Evolutionary conservation across 202 grass and related monocot species (phyloP), one percentile per base, ranked within the genome.

Genomic region (Zizania palustris): DNA sequence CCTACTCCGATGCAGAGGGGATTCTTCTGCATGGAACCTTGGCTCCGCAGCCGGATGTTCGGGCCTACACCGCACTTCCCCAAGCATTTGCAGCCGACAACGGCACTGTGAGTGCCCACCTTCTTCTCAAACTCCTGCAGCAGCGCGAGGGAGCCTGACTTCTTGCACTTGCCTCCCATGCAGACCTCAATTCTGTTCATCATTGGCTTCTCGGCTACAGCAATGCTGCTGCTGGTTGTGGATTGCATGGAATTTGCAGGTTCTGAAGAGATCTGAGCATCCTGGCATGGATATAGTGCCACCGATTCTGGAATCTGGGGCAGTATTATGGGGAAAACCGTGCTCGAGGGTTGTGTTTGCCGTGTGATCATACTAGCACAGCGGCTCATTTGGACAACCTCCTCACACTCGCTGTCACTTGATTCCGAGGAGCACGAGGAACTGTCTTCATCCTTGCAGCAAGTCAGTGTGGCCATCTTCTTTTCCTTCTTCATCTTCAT

Each of bases 141-240:
- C 12, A 98, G 35, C 36, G 85, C 57, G 7, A 87, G 49, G 0
- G 89, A 55, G 3, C 95, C 95, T 0, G 82, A 49, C 19, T 84
- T 93, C 80, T 79, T 94, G 89, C 95, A 98, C 56, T 94, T 94
- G 16, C 95, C 89, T 3, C 91, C 95, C 85, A 94, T 90, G 74
- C 91, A 98, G 38, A 98, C 91, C 71, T 94, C 95, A 13, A 94
- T 83, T 64, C 86, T 90, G 63, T 37, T 81, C 45, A 14, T 28
- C 35, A 51, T 12, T 3, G 65, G 68, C n/a, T 77, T 74, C 61
- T 74, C 83, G 5, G 45, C 65, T 49, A 69, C 41, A 5, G 65
- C 7, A 14, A 65, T 43, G 46, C 12, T 62, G 58, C 3, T 28
- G 28, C 28, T 79, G 13, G 39, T 14, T 43, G 51, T 62, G 67